Evolutionary conservation across 2,329 filamentous ascomycete genomes (phyloP), one percentile per base, ranked within the genome.

Genomic region (Paecilomyces sp.): DNA sequence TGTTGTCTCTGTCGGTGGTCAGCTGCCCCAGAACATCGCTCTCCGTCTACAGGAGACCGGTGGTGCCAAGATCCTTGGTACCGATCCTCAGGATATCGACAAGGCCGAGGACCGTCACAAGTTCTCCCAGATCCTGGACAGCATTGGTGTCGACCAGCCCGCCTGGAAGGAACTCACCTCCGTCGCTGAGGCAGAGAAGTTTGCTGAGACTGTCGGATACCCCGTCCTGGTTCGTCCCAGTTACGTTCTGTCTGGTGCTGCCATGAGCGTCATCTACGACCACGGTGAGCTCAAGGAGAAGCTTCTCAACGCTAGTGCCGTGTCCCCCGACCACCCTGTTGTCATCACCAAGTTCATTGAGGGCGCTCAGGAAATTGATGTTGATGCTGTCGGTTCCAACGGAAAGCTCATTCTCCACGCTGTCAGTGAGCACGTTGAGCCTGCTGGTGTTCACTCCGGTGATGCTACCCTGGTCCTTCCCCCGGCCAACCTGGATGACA

Each of bases 281-380:
- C 84, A 92, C 67, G 87, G 88, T 66, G 92, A 99, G 72, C 87
- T 99, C 60, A 91, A 96, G 80, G 90, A 96, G 65, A 97, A 97
- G 83, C 88, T 99, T 6, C 85, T 91, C 72, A 93, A 92, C 64
- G 94, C 94, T 57, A 88, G 88, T 74, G 88, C 87, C 60, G 94
- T 97, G 63, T 96, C 92, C 15, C 92, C 94, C 15, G 94, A 99
- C 73, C 92, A 99, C 79, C 94, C 94, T 2, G 94, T 99, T 50
- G 94, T 99, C 59, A 97, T 99, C 75, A 96, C 88, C 71, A 96
- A 97, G 79, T 97, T 96, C 81, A 97, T 99, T 63, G 92, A 97
- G 77, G 92, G 92, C 58, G 94, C 94, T 5, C 83, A 95, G 78
- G 94, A 99, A 77, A 96, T 99, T 61, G 94, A 99, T 69, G 91